Conservation (phyloP, 1,139 yeast genomes). For the Arxiozyma bovina region DNA sequence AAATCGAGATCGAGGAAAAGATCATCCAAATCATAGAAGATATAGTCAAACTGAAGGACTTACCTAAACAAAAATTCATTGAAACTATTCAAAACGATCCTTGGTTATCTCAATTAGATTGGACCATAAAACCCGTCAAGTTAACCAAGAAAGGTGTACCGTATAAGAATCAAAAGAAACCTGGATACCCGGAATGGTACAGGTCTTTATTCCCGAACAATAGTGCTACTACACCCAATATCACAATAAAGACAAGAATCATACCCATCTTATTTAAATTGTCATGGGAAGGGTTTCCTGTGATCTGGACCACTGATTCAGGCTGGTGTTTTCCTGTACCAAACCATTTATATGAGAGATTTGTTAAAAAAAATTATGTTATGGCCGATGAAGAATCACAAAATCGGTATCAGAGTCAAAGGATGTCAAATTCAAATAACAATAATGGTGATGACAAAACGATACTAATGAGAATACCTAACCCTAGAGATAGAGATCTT, state of each 20-base stretch:
- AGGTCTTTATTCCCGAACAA: slow-evolving; percentile 54
- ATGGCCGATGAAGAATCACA: slow-evolving; percentile 18
- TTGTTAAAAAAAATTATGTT: slow-evolving; percentile 47
- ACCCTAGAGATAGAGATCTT: slow-evolving; percentile 71
- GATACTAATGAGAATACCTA: slow-evolving; percentile 66
- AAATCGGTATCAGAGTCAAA: slow-evolving; percentile 8
- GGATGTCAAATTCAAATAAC: slow-evolving; percentile 5
- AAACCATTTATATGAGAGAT: slow-evolving; percentile 32
- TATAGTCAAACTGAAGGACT: slow-evolving; percentile 39
- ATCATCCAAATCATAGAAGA: slow-evolving; percentile 54
- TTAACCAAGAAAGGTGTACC: slow-evolving; percentile 68
- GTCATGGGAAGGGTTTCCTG: slow-evolving; percentile 80
- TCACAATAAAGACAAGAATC: slow-evolving; percentile 65
- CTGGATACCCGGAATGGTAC: slow-evolving; percentile 95
- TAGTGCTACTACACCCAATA: slow-evolving; percentile 37
- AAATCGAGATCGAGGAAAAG: slow-evolving; percentile 48
- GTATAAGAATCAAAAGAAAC: slow-evolving; percentile 67
- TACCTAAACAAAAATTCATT: slow-evolving; percentile 18
- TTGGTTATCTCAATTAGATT: slow-evolving; percentile 84
- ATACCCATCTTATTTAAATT: slow-evolving; percentile 69
- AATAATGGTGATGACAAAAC: no score
- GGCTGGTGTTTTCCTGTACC: slow-evolving; percentile 87
- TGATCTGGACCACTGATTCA: slow-evolving; percentile 63
- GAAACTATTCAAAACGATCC: slow-evolving; percentile 45
- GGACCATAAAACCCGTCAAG: slow-evolving; percentile 60